A percentile compares a stretch with the other conserved stretches of the same genome.
Evolutionary conservation across 2,329 filamentous ascomycete species (phyloP).

Genomic region (Scopulariopsis brevicaulis): DNA sequence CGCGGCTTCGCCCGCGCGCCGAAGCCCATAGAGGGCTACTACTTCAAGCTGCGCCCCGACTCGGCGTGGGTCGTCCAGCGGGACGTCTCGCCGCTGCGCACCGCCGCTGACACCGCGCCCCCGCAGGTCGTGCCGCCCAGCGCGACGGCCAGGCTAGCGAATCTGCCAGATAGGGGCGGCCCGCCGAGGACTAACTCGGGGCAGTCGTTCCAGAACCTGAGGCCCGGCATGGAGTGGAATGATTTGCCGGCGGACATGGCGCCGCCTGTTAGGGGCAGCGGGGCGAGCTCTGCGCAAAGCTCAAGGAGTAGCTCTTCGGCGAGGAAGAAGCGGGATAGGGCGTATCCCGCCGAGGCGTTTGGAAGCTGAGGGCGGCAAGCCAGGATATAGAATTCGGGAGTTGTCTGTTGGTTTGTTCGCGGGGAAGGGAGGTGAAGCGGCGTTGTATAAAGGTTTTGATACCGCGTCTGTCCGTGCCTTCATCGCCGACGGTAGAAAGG

Average conservation of each 20-base stretch:
- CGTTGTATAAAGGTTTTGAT: neutral
- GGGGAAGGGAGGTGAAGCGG: too few relatives aligned
- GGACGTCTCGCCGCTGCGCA: conserved; percentile 18
- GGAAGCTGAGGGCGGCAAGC: conserved; percentile 20
- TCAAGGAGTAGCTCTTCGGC: conserved; percentile 43
- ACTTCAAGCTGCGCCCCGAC: conserved; percentile 48
- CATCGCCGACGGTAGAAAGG: neutral
- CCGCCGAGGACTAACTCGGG: conserved; percentile 15
- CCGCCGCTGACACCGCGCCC: conserved; percentile 9
- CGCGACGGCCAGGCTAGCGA: conserved; percentile 6
- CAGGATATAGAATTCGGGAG: neutral
- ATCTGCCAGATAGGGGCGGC: conserved; percentile 10
- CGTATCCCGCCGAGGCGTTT: conserved; percentile 53
- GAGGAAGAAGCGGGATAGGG: conserved; percentile 46
- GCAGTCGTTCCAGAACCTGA: conserved; percentile 45
- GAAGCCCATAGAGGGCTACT: conserved; percentile 43
- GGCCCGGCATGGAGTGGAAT: conserved; percentile 54
- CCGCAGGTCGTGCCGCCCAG: conserved; percentile 14
- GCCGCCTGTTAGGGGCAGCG: conserved; percentile 15
- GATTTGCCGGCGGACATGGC: conserved; percentile 52
- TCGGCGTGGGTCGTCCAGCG: conserved; percentile 49
- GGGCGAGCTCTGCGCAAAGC: conserved; percentile 27
- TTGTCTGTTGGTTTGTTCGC: neutral
- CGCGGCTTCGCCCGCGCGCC: conserved; percentile 42
- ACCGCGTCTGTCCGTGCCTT: neutral